Percentiles rank a stretch among this genome's conserved stretches.
Conservation (phyloP, 1,284 basidiomycete species). For the Apiotrichum veenhuisii region DNA sequence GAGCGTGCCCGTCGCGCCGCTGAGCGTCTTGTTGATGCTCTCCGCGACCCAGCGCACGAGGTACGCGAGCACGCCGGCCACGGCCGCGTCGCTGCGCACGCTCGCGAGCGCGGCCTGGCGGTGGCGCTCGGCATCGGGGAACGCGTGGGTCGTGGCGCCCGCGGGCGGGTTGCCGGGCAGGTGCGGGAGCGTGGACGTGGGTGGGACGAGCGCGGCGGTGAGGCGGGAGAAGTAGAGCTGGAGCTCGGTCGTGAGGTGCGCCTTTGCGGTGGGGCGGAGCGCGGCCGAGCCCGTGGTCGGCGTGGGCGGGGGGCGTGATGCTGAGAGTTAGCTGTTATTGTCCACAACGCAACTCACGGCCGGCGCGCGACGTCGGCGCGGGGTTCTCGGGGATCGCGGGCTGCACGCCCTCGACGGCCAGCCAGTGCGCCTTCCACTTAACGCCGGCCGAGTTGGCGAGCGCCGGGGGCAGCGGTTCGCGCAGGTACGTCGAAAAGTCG, state of each 20-base stretch:
- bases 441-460: slow-evolving; percentile 43
- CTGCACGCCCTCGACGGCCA: slow-evolving; percentile 96
- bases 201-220: slow-evolving; percentile 74
- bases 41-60: slow-evolving; percentile 92
- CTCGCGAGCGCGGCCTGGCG: slow-evolving; percentile 85
- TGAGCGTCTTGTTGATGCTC: slow-evolving; percentile 61
- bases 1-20: slow-evolving; percentile 61
- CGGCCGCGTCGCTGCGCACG: slow-evolving; percentile 80
- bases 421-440: slow-evolving; percentile 75
- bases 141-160: slow-evolving; percentile 16
- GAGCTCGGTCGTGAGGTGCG: slow-evolving; percentile 87
- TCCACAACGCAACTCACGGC: slow-evolving; percentile 30
- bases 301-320: slow-evolving; percentile 25
- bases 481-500: slow-evolving; percentile 84
- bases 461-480: slow-evolving; percentile 47
- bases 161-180: slow-evolving; percentile 23
- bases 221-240: slow-evolving; percentile 93
- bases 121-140: slow-evolving; percentile 54
- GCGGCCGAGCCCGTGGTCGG: slow-evolving; percentile 41
- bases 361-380: slow-evolving; percentile 51
- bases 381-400: slow-evolving; percentile 96
- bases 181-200: slow-evolving; percentile 50
- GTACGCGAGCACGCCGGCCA: slow-evolving; percentile 92
- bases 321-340: slow-evolving; percentile 13
- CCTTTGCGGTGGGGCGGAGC: slow-evolving; percentile 61